Evolutionary conservation across 148 eudicot species (phyloP).

Genomic region (Polygonum maritimum): DNA sequence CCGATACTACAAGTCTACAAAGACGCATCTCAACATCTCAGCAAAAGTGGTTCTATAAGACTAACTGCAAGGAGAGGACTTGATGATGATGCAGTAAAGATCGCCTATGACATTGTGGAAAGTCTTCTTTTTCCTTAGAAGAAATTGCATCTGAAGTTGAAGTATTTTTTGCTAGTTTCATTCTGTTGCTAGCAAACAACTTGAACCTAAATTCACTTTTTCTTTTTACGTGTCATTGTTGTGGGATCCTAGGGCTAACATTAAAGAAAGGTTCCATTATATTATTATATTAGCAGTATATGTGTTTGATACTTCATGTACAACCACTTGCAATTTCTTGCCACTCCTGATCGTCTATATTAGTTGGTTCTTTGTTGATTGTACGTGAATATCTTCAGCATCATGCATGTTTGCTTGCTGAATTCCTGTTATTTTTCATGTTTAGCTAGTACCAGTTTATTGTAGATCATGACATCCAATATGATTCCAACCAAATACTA

Average conservation of each 20-base stretch:
- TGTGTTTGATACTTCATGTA: too few relatives aligned
- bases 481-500: too few relatives aligned
- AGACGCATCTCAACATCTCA: background rate
- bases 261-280: too few relatives aligned
- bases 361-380: background rate
- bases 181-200: background rate
- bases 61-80: background rate
- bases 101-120: background rate
- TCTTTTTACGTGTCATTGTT: too few relatives aligned
- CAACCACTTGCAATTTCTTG: background rate
- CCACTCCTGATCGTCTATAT: background rate
- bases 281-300: too few relatives aligned
- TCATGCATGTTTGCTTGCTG: background rate
- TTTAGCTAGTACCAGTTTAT: background rate
- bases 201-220: background rate
- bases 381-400: background rate
- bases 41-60: background rate
- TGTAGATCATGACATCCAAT: background rate
- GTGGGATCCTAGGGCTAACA: too few relatives aligned
- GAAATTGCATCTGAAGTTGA: background rate
- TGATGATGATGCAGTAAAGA: background rate
- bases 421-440: background rate
- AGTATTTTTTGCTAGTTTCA: background rate
- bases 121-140: background rate
- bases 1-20: background rate